Percentiles rank a stretch among this genome's conserved stretches.
Conservation (phyloP, 169 alveolate genomes). For the Plasmodium sp. region DNA sequence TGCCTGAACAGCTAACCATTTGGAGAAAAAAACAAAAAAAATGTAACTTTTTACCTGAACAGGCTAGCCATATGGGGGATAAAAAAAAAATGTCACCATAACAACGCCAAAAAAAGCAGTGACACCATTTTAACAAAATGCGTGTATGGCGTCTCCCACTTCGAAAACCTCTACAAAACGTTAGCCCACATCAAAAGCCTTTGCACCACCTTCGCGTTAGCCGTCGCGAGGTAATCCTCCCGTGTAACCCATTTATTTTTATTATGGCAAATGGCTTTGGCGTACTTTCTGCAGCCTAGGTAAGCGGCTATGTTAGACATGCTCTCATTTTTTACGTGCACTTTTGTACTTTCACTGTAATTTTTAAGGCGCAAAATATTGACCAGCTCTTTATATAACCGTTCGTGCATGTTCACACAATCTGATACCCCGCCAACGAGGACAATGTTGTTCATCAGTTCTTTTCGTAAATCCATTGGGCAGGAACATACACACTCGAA, state of each 20-base stretch:
- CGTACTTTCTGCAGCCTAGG: slow-evolving; percentile 63
- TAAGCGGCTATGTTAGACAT: slow-evolving; percentile 72
- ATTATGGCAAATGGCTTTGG: slow-evolving; percentile 41
- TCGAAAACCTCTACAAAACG: slow-evolving; percentile 6
- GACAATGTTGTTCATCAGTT: slow-evolving; percentile 34
- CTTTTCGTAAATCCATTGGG: slow-evolving; percentile 72
- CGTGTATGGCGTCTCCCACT: neutral
- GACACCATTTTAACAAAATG: neutral
- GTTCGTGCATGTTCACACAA: slow-evolving; percentile 49
- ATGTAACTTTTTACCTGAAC: neutral
- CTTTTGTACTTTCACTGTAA: slow-evolving; percentile 55
- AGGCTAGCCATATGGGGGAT: neutral
- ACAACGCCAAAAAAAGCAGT: neutral
- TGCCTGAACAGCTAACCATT: neutral
- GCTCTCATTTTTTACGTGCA: slow-evolving; percentile 19
- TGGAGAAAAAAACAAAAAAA: neutral
- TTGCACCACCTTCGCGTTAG: slow-evolving; percentile 45
- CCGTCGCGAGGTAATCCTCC: slow-evolving; percentile 19
- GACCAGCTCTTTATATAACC: slow-evolving; percentile 50
- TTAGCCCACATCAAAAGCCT: slow-evolving; percentile 60
- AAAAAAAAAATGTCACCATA: neutral
- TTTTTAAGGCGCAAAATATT: slow-evolving; percentile 29
- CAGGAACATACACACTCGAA: slow-evolving; percentile 68
- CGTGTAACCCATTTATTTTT: slow-evolving; percentile 66
- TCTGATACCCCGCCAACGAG: slow-evolving; percentile 73